Conservation (phyloP, 495 filamentous ascomycete genomes). For the Aspergillus mulundensis region DNA sequence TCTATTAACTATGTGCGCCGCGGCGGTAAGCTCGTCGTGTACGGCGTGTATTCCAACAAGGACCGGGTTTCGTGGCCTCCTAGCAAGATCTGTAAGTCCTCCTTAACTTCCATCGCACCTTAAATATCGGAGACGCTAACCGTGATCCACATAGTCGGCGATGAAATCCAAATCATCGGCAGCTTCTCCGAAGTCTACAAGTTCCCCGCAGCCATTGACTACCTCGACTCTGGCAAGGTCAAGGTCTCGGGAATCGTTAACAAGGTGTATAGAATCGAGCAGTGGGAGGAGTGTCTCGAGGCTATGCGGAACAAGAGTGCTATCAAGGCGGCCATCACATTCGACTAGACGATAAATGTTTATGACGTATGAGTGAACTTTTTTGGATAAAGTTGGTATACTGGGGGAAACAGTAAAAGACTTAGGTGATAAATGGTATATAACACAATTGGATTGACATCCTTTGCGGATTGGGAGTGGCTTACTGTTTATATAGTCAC, state of each 20-base stretch:
- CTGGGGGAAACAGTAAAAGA: background rate
- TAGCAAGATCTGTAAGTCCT: constrained; percentile 55
- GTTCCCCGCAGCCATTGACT: constrained; percentile 68
- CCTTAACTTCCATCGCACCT: too few relatives aligned
- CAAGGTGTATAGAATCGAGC: constrained; percentile 47
- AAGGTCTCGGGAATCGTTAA: constrained; percentile 54
- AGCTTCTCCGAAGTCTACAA: constrained; percentile 69
- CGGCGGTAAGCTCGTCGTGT: constrained; percentile 66
- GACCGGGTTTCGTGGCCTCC: constrained; percentile 62
- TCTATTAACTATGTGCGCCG: constrained; percentile 64
- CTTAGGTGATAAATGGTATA: background rate
- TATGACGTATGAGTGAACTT: background rate
- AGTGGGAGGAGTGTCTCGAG: constrained; percentile 42
- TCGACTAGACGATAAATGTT: constrained; percentile 43
- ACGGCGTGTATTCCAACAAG: constrained; percentile 60
- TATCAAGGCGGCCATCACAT: constrained; percentile 68
- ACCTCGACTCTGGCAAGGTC: constrained; percentile 63
- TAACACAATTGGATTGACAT: background rate
- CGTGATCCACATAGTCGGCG: constrained; percentile 25
- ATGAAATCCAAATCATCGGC: constrained; percentile 67
- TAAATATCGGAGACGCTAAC: constrained; percentile 11
- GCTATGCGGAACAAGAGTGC: constrained; percentile 58
- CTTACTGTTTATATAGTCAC: background rate
- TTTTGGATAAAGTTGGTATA: background rate
- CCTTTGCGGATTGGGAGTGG: too few relatives aligned